Base-by-base conservation (phyloP, 139 green algal species). In the Picochlorum sp. region DNA sequence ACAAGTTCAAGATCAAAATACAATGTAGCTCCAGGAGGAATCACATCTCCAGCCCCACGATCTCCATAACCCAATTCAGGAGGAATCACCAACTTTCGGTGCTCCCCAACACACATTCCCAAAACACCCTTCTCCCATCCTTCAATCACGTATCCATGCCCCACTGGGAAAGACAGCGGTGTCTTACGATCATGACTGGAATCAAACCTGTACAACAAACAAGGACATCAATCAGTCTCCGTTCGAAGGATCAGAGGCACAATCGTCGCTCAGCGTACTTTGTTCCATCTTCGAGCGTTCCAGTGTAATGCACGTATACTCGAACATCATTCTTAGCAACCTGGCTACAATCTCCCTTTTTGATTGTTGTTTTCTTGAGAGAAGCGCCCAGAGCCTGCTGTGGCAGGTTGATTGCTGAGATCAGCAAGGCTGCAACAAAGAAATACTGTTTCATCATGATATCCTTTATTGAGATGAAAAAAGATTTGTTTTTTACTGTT, bases 71-170 rank as follows among this genome's bases (percentile, higher is more conserved):
- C 78, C 14, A 84, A 62, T 41, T 82, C 44, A 4, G 72, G 61
- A 23, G 61, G 61, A 41, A 66, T 66, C n/a, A 46, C 32, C 18
- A 66, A 70, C 56, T 74, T 82, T 13, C 76, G 64, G 66, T 84
- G 84, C 66, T 80, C 76, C 20, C 79, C 79, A 20, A 83, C 66
- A 65, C 78, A 85, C 61, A 74, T 80, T 47, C 79, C 78, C 45
- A 72, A 26, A 45, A 84, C 60, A 30, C 72, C 72, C 23, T 71
- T 60, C 44, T 78, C 72, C 72, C 72, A 78, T 14, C 65, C 72
- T 64, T 80, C 74, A 62, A 80, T 80, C 37, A 80, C 73, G 23
- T 65, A 47, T 32, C 68, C 73, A 3, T 24, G 30, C 20, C 73
- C 67, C 13, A 78, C 34, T 26, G 41, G 51, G 54, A 78, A 78